phyloP scores from a whole-genome alignment of 305 asterid species.

The Solanum chacoense region DNA sequence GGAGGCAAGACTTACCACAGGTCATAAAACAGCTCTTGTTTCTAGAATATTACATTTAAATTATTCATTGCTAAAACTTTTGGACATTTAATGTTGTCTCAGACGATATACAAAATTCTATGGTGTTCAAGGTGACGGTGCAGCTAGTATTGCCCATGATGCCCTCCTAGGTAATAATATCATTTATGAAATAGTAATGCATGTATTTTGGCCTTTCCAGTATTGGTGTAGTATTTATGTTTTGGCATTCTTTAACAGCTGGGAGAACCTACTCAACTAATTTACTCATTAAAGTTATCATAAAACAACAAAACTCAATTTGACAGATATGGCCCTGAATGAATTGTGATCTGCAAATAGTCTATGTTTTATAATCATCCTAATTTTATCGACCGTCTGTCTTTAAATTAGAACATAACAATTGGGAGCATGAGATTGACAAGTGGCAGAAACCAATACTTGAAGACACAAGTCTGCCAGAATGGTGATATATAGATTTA shows the following conservation, averaged over 20 bases:
- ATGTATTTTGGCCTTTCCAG: neutral
- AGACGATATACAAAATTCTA: conserved; percentile 88
- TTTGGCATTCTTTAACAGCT: neutral
- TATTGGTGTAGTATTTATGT: neutral
- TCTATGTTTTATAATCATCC: neutral
- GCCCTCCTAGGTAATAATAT: conserved; percentile 53
- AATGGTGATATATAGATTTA: conserved; percentile 42
- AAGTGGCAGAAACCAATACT: conserved; percentile 90
- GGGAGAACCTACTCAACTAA: neutral
- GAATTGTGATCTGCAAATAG: neutral
- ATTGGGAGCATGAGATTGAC: conserved; percentile 80
- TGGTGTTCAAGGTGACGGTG: conserved; percentile 44
- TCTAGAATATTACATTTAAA: conserved; percentile 5
- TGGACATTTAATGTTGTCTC: conserved; percentile 9
- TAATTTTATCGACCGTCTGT: neutral
- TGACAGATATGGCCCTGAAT: neutral
- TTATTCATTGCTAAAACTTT: conserved; percentile 10
- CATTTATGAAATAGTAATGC: neutral
- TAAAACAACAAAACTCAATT: neutral
- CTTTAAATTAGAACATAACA: conserved; percentile 37
- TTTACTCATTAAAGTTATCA: neutral
- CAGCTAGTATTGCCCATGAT: conserved; percentile 65
- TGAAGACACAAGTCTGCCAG: conserved; percentile 81
- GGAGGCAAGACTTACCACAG: conserved; percentile 84
- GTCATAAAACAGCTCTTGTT: conserved; percentile 9